These are phyloP conservation scores for Penicillium sp. DNA, from an alignment of 2,329 filamentous ascomycete genomes.

Conservation along the genomic window DNA sequence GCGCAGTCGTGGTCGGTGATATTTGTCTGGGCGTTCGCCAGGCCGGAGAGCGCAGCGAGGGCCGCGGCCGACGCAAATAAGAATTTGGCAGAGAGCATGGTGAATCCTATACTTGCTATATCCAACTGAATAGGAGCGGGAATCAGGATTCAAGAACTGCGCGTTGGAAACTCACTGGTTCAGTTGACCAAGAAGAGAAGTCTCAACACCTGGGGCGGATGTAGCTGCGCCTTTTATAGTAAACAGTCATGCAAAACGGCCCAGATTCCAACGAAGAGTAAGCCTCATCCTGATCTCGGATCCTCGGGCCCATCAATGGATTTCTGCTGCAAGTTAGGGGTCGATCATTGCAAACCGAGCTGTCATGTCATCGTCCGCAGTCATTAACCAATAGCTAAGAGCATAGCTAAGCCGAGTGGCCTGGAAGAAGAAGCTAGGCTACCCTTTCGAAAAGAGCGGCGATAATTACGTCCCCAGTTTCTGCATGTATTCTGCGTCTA, in stretches of 20 bases:
- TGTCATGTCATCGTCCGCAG: conserved; percentile 22
- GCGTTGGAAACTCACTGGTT: not conserved
- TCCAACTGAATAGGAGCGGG: not conserved
- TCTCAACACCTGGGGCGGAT: not conserved
- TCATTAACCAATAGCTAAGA: not conserved
- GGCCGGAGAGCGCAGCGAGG: conserved; percentile 10
- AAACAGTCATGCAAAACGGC: not conserved
- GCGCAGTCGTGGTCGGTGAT: conserved; percentile 24
- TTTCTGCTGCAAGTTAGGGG: conserved; percentile 6
- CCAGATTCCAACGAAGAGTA: not conserved
- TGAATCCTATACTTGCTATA: not conserved
- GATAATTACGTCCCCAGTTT: conserved; percentile 8
- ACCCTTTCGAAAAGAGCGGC: not conserved
- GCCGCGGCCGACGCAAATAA: conserved; percentile 13
- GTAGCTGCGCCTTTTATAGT: conserved; percentile 2
- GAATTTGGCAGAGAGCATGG: conserved; percentile 18
- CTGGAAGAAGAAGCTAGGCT: not conserved
- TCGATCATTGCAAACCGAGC: conserved; percentile 20
- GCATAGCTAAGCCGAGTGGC: not conserved
- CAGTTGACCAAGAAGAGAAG: not conserved
- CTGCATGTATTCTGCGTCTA: conserved; percentile 12
- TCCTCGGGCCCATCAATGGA: conserved; percentile 4
- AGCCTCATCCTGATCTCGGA: not conserved
- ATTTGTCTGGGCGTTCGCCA: conserved; percentile 23
- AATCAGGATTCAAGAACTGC: not conserved